These are phyloP conservation scores for Terana coerulea DNA, from an alignment of 768 basidiomycete genomes.

Conservation along the genomic window DNA sequence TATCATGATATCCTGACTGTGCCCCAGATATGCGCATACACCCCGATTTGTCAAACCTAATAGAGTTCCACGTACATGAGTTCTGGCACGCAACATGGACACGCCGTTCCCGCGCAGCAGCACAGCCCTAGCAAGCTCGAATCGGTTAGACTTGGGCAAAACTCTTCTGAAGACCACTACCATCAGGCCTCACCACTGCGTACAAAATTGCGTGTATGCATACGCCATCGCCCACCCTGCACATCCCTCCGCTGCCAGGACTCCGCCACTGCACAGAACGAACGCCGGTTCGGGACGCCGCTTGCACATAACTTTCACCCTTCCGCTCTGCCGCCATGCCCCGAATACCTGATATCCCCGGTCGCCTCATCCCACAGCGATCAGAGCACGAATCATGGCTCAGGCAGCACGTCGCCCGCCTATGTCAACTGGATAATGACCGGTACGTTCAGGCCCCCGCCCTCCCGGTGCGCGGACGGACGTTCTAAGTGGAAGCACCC, in stretches of 20 bases:
- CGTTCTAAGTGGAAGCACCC: background rate
- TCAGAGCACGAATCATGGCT: slow-evolving; percentile 68
- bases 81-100: too few relatives aligned
- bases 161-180: too few relatives aligned
- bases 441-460: slow-evolving; percentile 40
- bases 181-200: too few relatives aligned
- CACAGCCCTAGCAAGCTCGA: too few relatives aligned
- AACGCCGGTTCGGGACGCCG: background rate
- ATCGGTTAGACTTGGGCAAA: too few relatives aligned
- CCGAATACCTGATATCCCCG: slow-evolving; percentile 70
- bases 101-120: too few relatives aligned
- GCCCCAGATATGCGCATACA: too few relatives aligned
- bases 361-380: slow-evolving; percentile 45
- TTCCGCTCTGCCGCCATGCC: slow-evolving; percentile 34
- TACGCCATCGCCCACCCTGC: background rate
- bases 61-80: too few relatives aligned
- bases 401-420: slow-evolving; percentile 52
- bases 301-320: background rate
- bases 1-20: too few relatives aligned
- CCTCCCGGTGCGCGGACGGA: background rate
- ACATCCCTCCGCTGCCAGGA: background rate
- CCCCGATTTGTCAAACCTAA: too few relatives aligned
- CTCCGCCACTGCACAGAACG: background rate
- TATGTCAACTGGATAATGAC: slow-evolving; percentile 64
- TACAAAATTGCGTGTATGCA: background rate